A percentile compares a stretch with the other conserved stretches of the same genome.
These are phyloP conservation scores for Pseudogymnoascus sp. DNA, from an alignment of 2,329 filamentous ascomycete species.

Conservation along the genomic window DNA sequence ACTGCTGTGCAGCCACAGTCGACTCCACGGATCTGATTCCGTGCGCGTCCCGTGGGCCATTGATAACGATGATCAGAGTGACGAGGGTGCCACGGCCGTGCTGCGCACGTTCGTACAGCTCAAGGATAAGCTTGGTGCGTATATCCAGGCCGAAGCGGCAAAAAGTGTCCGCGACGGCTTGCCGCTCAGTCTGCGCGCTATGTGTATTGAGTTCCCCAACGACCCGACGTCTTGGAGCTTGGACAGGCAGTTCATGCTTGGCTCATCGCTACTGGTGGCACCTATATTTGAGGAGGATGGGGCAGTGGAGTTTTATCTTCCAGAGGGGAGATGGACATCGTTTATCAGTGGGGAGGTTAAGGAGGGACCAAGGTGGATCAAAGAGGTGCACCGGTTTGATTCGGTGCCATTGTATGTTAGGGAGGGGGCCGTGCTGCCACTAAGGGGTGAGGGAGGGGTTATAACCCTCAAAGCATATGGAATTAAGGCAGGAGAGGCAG, in stretches of 20 bases:
- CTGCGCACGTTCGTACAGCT: conserved; percentile 36
- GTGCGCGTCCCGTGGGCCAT: conserved; percentile 59
- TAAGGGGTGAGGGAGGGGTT: conserved; percentile 23
- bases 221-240: conserved; percentile 50
- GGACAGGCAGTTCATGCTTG: conserved; percentile 56
- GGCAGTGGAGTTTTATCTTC: conserved; percentile 48
- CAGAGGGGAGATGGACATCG: conserved; percentile 41
- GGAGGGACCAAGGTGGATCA: conserved; percentile 37
- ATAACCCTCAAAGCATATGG: background rate
- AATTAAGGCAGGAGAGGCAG: background rate
- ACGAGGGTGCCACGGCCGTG: conserved; percentile 41
- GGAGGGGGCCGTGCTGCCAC: conserved; percentile 27
- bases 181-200: conserved; percentile 46
- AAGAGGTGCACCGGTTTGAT: conserved; percentile 39
- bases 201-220: conserved; percentile 52
- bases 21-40: conserved; percentile 50
- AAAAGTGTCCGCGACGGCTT: conserved; percentile 41
- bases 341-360: conserved; percentile 37
- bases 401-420: conserved; percentile 40
- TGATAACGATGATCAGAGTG: conserved; percentile 43
- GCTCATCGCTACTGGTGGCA: conserved; percentile 46
- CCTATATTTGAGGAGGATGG: conserved; percentile 51
- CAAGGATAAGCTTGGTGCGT: conserved; percentile 51
- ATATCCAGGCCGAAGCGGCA: conserved; percentile 45
- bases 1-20: conserved; percentile 50